Evolutionary conservation across 78 protist genomes (phyloP).

Genomic region (Thecamonas trahens): DNA sequence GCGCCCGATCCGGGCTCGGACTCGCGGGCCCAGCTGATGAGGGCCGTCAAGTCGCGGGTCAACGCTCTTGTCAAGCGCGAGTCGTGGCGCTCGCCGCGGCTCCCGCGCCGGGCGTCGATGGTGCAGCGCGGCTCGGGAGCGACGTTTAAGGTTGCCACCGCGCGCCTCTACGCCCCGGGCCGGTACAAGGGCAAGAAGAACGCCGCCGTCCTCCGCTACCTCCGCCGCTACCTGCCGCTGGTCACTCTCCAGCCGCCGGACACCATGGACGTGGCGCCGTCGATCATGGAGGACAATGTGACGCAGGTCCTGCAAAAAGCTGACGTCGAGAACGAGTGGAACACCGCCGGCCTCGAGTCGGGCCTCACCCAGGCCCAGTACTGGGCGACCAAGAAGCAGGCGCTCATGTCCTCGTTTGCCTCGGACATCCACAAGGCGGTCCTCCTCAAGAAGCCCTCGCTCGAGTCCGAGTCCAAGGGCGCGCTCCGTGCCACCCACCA

Average conservation of each 20-base stretch:
- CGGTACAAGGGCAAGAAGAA: not conserved
- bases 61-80: not conserved
- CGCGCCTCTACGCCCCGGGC: not conserved
- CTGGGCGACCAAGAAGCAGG: too few relatives aligned
- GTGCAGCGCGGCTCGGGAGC: not conserved
- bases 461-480: not conserved
- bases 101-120: not conserved
- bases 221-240: slow-evolving; percentile 8
- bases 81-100: not conserved
- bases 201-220: not conserved
- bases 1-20: not conserved
- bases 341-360: slow-evolving; percentile 28
- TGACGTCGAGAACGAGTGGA: slow-evolving; percentile 47
- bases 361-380: not conserved
- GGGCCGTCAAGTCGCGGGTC: not conserved
- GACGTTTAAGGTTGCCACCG: not conserved
- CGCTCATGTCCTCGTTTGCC: not conserved
- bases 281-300: slow-evolving; percentile 41
- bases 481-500: slow-evolving; percentile 2
- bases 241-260: slow-evolving; percentile 36
- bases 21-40: not conserved
- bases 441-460: slow-evolving; percentile 8
- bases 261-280: slow-evolving; percentile 41
- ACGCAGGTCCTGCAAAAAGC: slow-evolving; percentile 24
- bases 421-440: slow-evolving; percentile 18